These are phyloP conservation scores for Venturia asperata DNA, from an alignment of 2,329 filamentous ascomycete species.

Conservation along the genomic window DNA sequence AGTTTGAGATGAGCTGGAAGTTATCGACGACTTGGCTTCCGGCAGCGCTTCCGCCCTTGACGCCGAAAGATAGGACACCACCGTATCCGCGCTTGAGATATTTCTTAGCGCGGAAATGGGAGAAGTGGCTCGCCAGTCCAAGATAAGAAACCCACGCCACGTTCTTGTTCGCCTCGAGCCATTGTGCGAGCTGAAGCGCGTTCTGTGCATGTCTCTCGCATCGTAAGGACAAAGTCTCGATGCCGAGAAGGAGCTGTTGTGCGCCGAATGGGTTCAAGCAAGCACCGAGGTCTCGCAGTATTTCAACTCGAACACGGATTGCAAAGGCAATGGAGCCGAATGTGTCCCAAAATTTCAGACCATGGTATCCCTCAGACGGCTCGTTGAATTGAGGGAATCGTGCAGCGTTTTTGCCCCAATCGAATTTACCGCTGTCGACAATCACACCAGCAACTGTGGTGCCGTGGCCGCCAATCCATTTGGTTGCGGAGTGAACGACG, in stretches of 20 bases:
- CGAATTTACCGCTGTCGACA: constrained; percentile 83
- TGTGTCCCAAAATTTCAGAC: constrained; percentile 88
- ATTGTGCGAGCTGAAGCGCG: constrained; percentile 68
- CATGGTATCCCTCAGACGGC: constrained; percentile 82
- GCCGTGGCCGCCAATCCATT: constrained; percentile 95
- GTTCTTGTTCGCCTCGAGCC: constrained; percentile 74
- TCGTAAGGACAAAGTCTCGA: constrained; percentile 83
- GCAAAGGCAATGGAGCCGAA: constrained; percentile 78
- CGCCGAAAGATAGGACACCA: constrained; percentile 86
- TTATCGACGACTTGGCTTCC: constrained; percentile 85
- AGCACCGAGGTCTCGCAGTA: constrained; percentile 78
- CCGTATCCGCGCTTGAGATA: constrained; percentile 81
- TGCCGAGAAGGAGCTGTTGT: constrained; percentile 80
- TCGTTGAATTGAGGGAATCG: constrained; percentile 92
- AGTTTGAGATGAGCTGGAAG: constrained; percentile 91
- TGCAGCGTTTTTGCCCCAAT: constrained; percentile 77
- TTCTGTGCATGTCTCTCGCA: constrained; percentile 83
- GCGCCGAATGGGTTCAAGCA: constrained; percentile 83
- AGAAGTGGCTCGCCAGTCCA: constrained; percentile 73
- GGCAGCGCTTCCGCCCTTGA: constrained; percentile 78
- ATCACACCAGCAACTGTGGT: constrained; percentile 85
- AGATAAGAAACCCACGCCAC: constrained; percentile 94
- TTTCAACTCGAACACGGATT: constrained; percentile 80
- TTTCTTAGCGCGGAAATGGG: constrained; percentile 73
- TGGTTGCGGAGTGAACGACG: constrained; percentile 87